Base-by-base conservation (phyloP, 495 filamentous ascomycete genomes). In the Hypoxylon cercidicola region DNA sequence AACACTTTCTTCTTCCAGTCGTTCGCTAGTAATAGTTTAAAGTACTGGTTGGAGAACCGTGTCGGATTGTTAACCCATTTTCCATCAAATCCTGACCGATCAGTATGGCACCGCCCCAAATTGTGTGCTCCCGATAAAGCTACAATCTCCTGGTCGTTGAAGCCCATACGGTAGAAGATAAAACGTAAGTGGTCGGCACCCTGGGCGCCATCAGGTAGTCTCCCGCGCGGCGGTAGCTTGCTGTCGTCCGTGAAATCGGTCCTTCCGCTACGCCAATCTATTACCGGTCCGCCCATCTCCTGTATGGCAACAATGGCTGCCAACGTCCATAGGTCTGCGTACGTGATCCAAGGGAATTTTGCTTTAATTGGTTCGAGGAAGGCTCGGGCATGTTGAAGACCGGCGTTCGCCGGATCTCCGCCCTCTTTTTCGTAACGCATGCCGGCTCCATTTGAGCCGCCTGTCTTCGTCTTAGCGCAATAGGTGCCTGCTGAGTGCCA, bases 401-500 rank as follows among this genome's bases (percentile, higher is more conserved):
- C 86, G 2, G 85, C 85, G 73, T 88, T 88, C 35, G 85, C 81
- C 1, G 86, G 85, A 66, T 89, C 85, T 56, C 85, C 85, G 51
- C 85, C 85, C 71, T 87, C 85, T 1, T 78, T 76, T 75, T 89
- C 85, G 67, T 87, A 88, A 2, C 85, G 82, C 85, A 87, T 89
- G 34, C 85, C 85, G 0, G 86, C 85, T 60, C 86, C 85, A 64
- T 88, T 88, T 8, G 82, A 86, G 19, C 86, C 85, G 34, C 86
- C 86, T 0, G 85, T 88, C 70, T 85, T 81, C 35, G 83, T 80
- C 37, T 78, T 77, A 19, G 76, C 74, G 69, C 86, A 82, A 72
- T 89, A 88, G 0, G 85, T 88, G 12, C 86, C 85, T 0, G 86
- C 72, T 39, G 83, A 83, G 75, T 89, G 85, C 86, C 85, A 88